Conservation (phyloP, 495 filamentous ascomycete species). For the Annulohypoxylon moriforme region DNA sequence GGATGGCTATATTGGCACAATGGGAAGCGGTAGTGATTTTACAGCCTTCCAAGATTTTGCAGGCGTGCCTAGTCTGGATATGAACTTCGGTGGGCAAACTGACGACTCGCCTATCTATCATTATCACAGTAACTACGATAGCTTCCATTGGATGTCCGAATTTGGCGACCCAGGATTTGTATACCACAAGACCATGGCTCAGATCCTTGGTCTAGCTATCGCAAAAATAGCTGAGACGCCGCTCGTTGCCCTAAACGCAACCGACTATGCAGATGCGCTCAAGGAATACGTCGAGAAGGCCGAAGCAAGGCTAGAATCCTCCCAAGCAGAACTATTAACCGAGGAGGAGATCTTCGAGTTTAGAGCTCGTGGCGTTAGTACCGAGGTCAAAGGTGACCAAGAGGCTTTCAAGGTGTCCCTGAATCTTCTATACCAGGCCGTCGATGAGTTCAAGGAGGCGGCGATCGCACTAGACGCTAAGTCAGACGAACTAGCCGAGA, state of each 20-base stretch:
- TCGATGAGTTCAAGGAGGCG: conserved; percentile 65
- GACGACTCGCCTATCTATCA: conserved; percentile 68
- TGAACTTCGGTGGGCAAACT: conserved; percentile 74
- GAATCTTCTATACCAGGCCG: conserved; percentile 57
- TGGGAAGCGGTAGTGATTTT: conserved; percentile 88
- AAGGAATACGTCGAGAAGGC: conserved; percentile 73
- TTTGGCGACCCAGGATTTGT: conserved; percentile 86
- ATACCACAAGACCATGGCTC: conserved; percentile 83
- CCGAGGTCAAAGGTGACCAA: conserved; percentile 63
- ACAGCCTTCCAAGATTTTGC: conserved; percentile 94
- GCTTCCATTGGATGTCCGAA: conserved; percentile 85
- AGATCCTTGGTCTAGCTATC: conserved; percentile 80
- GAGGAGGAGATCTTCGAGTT: conserved; percentile 62
- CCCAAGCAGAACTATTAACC: conserved; percentile 55
- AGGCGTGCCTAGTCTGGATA: conserved; percentile 85
- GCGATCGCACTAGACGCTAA: conserved; percentile 68
- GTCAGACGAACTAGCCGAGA: conserved; percentile 71
- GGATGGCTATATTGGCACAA: conserved; percentile 70
- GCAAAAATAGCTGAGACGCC: conserved; percentile 84
- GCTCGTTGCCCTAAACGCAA: conserved; percentile 79
- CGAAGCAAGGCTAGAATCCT: conserved; percentile 66
- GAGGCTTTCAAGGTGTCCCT: conserved; percentile 63
- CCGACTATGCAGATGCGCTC: conserved; percentile 76
- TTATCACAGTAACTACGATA: conserved; percentile 95
- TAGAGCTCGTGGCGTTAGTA: conserved; percentile 55